Evolutionary conservation across 345 rosid species (phyloP).

Genomic region (Melaleuca quinquenervia): DNA sequence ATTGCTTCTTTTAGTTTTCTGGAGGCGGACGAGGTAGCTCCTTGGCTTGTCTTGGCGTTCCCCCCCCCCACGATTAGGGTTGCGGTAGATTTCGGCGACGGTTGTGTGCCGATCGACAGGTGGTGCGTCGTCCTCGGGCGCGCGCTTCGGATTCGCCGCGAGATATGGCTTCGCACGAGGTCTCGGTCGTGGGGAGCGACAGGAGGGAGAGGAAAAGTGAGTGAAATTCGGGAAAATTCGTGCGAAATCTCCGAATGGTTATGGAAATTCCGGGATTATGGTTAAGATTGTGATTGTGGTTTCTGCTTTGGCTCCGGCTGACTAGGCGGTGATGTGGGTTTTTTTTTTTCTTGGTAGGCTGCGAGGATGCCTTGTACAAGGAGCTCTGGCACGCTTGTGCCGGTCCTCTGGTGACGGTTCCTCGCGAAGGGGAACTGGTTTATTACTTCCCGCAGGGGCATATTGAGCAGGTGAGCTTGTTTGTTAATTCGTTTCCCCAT

Average conservation of each 20-base stretch:
- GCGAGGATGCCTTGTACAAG: slow-evolving; percentile 24
- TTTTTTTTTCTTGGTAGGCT: neutral
- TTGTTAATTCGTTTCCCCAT: neutral
- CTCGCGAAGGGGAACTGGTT: slow-evolving; percentile 30
- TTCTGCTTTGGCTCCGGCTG: neutral
- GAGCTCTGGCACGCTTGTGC: slow-evolving; percentile 64
- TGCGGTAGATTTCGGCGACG: neutral
- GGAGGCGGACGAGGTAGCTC: neutral
- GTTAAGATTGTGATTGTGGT: neutral
- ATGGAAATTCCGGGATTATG: neutral
- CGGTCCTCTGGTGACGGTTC: slow-evolving; percentile 48
- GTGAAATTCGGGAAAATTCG: neutral
- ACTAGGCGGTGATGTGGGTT: neutral
- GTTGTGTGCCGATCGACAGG: neutral
- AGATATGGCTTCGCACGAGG: neutral
- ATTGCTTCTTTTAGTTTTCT: neutral
- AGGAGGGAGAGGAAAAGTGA: slow-evolving; percentile 1
- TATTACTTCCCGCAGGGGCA: slow-evolving; percentile 58
- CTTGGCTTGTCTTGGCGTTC: neutral
- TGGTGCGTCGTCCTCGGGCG: neutral
- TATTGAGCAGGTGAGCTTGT: slow-evolving; percentile 35
- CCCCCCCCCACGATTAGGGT: neutral
- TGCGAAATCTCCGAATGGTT: neutral
- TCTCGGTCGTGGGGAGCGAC: neutral
- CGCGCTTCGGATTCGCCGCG: neutral